A percentile compares a stretch with the other conserved stretches of the same genome.
Evolutionary conservation across 371 early-diverging fungal genomes (phyloP).

Genomic region (Apophysomyces elegans): DNA sequence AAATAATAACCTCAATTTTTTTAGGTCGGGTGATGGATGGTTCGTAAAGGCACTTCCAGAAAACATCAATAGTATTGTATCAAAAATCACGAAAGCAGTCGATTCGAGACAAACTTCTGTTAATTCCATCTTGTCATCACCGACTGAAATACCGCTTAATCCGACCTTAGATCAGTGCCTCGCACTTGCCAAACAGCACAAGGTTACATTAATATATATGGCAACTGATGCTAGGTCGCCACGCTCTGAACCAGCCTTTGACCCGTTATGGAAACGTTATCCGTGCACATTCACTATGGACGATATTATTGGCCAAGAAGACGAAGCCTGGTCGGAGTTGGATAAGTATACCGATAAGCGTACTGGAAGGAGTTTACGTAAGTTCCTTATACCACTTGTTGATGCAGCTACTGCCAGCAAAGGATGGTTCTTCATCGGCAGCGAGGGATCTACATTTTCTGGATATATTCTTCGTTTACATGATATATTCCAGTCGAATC

Average conservation of each 20-base stretch:
- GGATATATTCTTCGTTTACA: constrained; percentile 36
- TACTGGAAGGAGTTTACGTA: constrained; percentile 24
- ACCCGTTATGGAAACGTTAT: constrained; percentile 46
- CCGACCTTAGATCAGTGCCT: constrained; percentile 23
- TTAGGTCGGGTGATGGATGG: constrained; percentile 59
- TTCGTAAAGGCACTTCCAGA: constrained; percentile 50
- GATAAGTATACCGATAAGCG: constrained; percentile 16
- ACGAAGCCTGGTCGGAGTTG: constrained; percentile 14
- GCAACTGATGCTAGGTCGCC: constrained; percentile 63
- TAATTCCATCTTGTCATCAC: not conserved
- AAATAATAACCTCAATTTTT: no score
- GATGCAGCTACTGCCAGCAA: constrained; percentile 35
- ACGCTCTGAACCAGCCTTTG: constrained; percentile 42
- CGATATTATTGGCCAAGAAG: constrained; percentile 37
- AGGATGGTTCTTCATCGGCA: constrained; percentile 38
- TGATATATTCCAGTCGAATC: constrained; percentile 33
- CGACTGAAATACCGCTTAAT: not conserved
- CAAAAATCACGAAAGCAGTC: constrained; percentile 24
- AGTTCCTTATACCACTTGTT: constrained; percentile 31
- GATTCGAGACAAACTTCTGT: constrained; percentile 8
- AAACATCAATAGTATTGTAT: constrained; percentile 38
- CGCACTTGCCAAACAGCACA: constrained; percentile 27
- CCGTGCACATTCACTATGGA: constrained; percentile 65
- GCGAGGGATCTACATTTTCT: constrained; percentile 37
- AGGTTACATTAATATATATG: constrained; percentile 50